Percentiles rank a stretch among this genome's conserved stretches.
Conservation (phyloP, 805 yeast species). For the Candida chauliodis region DNA sequence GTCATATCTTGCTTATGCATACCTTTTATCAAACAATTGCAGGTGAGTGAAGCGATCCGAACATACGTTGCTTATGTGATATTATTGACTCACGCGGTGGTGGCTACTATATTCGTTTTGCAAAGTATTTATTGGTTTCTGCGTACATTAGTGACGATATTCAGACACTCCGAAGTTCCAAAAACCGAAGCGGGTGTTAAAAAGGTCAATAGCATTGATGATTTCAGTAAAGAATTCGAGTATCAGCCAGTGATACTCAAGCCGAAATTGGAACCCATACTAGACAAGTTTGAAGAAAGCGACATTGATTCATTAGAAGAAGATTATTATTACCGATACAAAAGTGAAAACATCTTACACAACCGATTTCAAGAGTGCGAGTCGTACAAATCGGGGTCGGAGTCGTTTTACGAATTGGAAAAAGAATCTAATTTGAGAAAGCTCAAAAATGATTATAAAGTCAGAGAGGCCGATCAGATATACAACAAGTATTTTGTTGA, state of each 20-base stretch:
- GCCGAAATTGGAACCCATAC: neutral
- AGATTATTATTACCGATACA: constrained; percentile 14
- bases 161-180: constrained; percentile 8
- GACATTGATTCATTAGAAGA: constrained; percentile 11
- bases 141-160: constrained; percentile 22
- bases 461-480: constrained; percentile 58
- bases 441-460: constrained; percentile 47
- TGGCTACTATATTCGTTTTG: constrained; percentile 26
- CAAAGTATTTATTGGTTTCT: constrained; percentile 28
- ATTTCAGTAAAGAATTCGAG: constrained; percentile 23
- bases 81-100: constrained; percentile 34
- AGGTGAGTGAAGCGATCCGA: constrained; percentile 33
- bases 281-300: constrained; percentile 8
- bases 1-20: constrained; percentile 40
- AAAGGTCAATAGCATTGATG: constrained; percentile 14
- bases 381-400: neutral
- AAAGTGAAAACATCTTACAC: constrained; percentile 12
- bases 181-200: neutral
- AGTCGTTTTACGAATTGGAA: constrained; percentile 1
- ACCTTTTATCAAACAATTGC: constrained; percentile 37
- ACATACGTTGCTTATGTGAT: constrained; percentile 45
- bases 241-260: constrained; percentile 18
- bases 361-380: neutral
- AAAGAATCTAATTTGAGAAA: constrained; percentile 14
- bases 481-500: constrained; percentile 38